phyloP scores from a whole-genome alignment of 257 asterid species.

The Petrea volubilis region DNA sequence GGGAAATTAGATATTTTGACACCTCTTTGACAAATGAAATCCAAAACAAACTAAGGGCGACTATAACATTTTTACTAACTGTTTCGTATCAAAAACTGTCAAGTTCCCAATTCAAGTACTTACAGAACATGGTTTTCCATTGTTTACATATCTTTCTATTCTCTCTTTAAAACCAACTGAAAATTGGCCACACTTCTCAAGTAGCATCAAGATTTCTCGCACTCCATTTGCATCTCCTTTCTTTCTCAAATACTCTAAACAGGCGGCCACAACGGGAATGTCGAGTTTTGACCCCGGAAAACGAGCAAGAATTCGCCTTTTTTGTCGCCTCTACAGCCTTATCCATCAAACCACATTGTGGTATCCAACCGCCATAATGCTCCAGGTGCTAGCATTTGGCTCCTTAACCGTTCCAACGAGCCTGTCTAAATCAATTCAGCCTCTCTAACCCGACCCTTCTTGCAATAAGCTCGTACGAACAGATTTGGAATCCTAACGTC shows the following conservation, averaged over 20 bases:
- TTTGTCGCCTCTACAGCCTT: conserved; percentile 42
- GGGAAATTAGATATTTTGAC: too few relatives aligned
- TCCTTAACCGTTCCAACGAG: conserved; percentile 27
- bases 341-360: conserved; percentile 34
- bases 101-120: not conserved
- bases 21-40: too few relatives aligned
- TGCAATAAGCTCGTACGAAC: conserved; percentile 42
- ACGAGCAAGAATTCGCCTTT: conserved; percentile 23
- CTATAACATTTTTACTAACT: too few relatives aligned
- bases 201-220: conserved; percentile 30
- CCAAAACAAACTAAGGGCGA: too few relatives aligned
- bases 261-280: conserved; percentile 31
- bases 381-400: conserved; percentile 44
- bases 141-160: conserved; percentile 18
- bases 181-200: conserved; percentile 31
- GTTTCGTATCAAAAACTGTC: not conserved
- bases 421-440: conserved; percentile 37
- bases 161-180: conserved; percentile 30
- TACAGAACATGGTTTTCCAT: conserved; percentile 5
- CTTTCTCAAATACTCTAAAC: conserved; percentile 41
- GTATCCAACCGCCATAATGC: conserved; percentile 44
- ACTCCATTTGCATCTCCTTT: conserved; percentile 40
- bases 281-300: conserved; percentile 29
- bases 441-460: conserved; percentile 38
- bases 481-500: conserved; percentile 38